Base-by-base conservation (phyloP, 805 yeast species). In the Saccharomycopsis fodiens region DNA sequence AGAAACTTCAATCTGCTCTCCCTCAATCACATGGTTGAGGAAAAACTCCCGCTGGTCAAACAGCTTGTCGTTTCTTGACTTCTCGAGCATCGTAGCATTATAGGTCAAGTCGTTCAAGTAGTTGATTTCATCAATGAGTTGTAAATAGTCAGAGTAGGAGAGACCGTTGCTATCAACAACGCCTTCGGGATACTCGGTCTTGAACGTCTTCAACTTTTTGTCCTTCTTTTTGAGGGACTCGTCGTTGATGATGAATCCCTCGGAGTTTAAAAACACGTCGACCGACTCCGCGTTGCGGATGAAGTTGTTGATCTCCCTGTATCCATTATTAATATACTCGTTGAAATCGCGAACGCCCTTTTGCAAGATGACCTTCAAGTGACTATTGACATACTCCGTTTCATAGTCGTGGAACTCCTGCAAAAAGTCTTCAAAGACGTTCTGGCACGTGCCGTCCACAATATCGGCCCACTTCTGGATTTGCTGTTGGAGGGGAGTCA, bases 201-300 rank as follows among this genome's bases (percentile, higher is more conserved):
- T 46, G 34, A 50, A 50, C 20, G 23, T 44, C 12, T 44, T 69
- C 39, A 67, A 56, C 44, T 59, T 65, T 20, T 59, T 58, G 7
- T 64, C 67, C 17, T 63, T 61, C n/a, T 30, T 46, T 36, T 46
- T 41, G 20, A 49, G 30, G 21, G 25, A 21, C n/a, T 31, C 23
- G n/a, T 42, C 48, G 29, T 51, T 50, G 19, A 52, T 42, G 17
- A 43, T 45, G 34, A 38, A 47, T n/a, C 34, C 43, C 40, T 50
- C 51, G 35, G 35, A 21, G 36, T 46, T 43, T 29, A 52, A 27
- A 30, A 32, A 47, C 3, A 45, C 63, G 32, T 59, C 53, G 3
- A 61, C 61, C 15, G 72, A 66, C 41, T 67, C 64, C 39, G 68
- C 64, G 44, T 66, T 65, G 50, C 54, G 58, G n/a, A 68, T 65